phyloP scores from a whole-genome alignment of 1,139 yeast genomes.

The Saccharomyces uvarum region DNA sequence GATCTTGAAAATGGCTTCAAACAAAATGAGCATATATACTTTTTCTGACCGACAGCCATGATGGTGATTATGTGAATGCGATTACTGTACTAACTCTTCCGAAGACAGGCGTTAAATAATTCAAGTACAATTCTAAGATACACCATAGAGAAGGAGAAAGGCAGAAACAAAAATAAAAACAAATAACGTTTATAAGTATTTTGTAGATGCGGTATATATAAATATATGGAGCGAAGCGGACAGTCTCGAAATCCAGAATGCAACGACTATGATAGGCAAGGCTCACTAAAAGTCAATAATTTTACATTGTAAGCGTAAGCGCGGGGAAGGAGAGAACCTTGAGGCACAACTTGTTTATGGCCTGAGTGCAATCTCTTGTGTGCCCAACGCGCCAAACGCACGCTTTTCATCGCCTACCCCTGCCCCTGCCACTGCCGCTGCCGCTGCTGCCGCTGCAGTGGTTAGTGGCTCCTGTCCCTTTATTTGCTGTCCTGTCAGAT shows the following conservation, averaged over 20 bases:
- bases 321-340: not conserved
- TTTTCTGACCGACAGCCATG: constrained; percentile 36
- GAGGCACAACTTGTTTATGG: not conserved
- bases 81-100: constrained; percentile 2
- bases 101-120: constrained; percentile 2
- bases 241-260: not conserved
- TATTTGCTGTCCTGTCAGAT: not conserved
- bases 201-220: not conserved
- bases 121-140: not conserved
- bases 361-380: too few relatives aligned
- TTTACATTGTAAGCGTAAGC: not conserved
- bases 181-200: not conserved
- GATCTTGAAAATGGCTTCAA: constrained; percentile 74
- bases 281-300: not conserved
- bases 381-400: not conserved
- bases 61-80: not conserved
- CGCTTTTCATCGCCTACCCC: not conserved
- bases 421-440: too few relatives aligned
- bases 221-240: not conserved
- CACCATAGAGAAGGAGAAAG: not conserved
- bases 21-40: constrained; percentile 73
- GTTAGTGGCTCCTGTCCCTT: not conserved
- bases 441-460: too few relatives aligned
- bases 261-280: not conserved
- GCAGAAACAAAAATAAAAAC: not conserved